Evolutionary conservation across 495 filamentous ascomycete genomes (phyloP).

Genomic region (Xylaria bambusicola): DNA sequence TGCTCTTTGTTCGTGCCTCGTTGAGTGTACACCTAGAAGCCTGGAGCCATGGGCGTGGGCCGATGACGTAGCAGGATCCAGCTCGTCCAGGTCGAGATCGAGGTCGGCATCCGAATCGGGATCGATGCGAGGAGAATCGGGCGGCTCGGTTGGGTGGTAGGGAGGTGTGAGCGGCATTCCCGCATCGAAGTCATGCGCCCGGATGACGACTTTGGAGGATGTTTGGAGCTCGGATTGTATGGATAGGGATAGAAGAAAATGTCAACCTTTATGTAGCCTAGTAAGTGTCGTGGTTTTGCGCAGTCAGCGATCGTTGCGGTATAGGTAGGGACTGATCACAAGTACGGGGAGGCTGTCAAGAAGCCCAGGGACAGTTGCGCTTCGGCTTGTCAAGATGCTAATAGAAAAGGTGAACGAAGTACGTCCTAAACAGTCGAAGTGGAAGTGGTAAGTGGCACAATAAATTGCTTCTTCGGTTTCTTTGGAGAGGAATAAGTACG

Average conservation of each 20-base stretch:
- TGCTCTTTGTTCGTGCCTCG: constrained; percentile 46
- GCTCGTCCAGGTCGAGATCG: constrained; percentile 64
- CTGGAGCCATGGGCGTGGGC: constrained; percentile 34
- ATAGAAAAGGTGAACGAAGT: neutral
- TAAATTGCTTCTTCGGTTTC: neutral
- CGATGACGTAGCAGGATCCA: constrained; percentile 58
- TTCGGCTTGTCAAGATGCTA: neutral
- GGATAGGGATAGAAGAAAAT: neutral
- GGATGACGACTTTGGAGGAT: constrained; percentile 13
- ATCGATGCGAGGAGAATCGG: constrained; percentile 54
- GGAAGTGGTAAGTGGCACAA: neutral
- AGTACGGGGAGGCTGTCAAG: no score
- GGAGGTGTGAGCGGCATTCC: constrained; percentile 56
- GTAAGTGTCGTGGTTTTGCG: no score
- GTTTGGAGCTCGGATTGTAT: neutral
- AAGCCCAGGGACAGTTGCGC: neutral
- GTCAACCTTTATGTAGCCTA: neutral
- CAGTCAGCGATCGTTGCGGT: no score
- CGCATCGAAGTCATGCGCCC: constrained; percentile 44
- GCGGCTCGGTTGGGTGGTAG: constrained; percentile 50
- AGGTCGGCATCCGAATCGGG: constrained; percentile 71
- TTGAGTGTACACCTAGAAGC: constrained; percentile 45
- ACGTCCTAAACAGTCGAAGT: no score
- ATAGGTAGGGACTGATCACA: no score
- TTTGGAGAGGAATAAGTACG: neutral